A percentile compares a stretch with the other conserved stretches of the same genome.
These are phyloP conservation scores for Neurospora tetraspora DNA, from an alignment of 495 filamentous ascomycete genomes.

Conservation along the genomic window DNA sequence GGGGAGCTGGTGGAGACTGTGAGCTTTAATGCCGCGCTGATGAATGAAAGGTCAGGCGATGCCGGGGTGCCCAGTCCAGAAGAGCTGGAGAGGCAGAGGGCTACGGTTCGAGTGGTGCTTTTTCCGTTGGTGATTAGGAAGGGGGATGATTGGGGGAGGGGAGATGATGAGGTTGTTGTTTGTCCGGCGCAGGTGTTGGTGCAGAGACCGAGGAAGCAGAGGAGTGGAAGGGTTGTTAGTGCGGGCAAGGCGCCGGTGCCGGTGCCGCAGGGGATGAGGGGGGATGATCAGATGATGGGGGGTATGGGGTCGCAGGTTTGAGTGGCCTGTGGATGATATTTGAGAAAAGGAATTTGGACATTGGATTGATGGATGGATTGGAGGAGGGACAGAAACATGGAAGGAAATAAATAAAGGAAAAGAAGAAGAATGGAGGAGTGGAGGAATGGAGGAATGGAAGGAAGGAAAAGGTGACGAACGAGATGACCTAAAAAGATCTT, in stretches of 20 bases:
- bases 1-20: slow-evolving; percentile 74
- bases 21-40: slow-evolving; percentile 73
- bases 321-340: background rate
- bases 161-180: slow-evolving; percentile 86
- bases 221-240: background rate
- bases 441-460: background rate
- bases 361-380: background rate
- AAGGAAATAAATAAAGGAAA: background rate
- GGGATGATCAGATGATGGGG: background rate
- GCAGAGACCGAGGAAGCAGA: slow-evolving; percentile 11
- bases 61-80: slow-evolving; percentile 46
- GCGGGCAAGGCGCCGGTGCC: slow-evolving; percentile 8
- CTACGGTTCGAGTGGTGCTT: slow-evolving; percentile 77
- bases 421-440: background rate
- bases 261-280: slow-evolving; percentile 12
- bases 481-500: background rate
- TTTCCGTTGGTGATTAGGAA: slow-evolving; percentile 94
- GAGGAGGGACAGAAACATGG: background rate
- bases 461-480: background rate
- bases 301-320: slow-evolving; percentile 3
- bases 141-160: slow-evolving; percentile 74
- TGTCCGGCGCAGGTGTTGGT: slow-evolving; percentile 88
- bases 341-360: background rate
- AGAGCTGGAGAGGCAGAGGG: slow-evolving; percentile 61
- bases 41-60: slow-evolving; percentile 81